phyloP scores from a whole-genome alignment of 2,329 filamentous ascomycete genomes.

The Rhinocladiella similis region DNA sequence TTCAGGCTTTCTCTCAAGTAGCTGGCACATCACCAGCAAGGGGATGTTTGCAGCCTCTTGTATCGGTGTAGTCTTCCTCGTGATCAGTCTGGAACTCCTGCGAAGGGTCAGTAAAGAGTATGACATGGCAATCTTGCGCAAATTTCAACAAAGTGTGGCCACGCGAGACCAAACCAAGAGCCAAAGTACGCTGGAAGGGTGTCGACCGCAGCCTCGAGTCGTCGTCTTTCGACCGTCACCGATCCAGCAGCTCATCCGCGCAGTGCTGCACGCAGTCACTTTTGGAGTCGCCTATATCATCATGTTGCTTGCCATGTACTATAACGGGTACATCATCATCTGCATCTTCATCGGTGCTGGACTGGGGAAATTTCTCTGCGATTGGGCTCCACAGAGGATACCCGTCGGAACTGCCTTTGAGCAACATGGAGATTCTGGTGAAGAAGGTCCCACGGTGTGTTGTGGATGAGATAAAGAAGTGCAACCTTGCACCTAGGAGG shows the following conservation, averaged over 20 bases:
- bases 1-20: slow-evolving; percentile 69
- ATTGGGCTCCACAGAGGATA: slow-evolving; percentile 57
- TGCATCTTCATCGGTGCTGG: slow-evolving; percentile 77
- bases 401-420: slow-evolving; percentile 8
- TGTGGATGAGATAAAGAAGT: slow-evolving; percentile 12
- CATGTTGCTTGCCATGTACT: slow-evolving; percentile 69
- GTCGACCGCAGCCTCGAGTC: slow-evolving; percentile 12
- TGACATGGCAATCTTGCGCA: slow-evolving; percentile 56
- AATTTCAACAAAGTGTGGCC: slow-evolving; percentile 23
- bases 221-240: slow-evolving; percentile 23
- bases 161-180: not conserved
- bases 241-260: slow-evolving; percentile 24
- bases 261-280: slow-evolving; percentile 22
- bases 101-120: slow-evolving; percentile 72
- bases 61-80: slow-evolving; percentile 74
- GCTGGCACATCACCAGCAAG: slow-evolving; percentile 69
- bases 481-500: not conserved
- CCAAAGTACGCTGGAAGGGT: not conserved
- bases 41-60: slow-evolving; percentile 79
- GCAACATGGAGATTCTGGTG: not conserved
- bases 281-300: slow-evolving; percentile 77
- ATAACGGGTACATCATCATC: slow-evolving; percentile 74
- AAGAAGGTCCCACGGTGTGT: slow-evolving; percentile 24
- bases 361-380: slow-evolving; percentile 70
- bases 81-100: slow-evolving; percentile 69